These are phyloP conservation scores for Malassezia cuniculi DNA, from an alignment of 1,284 basidiomycete genomes.

Conservation along the genomic window DNA sequence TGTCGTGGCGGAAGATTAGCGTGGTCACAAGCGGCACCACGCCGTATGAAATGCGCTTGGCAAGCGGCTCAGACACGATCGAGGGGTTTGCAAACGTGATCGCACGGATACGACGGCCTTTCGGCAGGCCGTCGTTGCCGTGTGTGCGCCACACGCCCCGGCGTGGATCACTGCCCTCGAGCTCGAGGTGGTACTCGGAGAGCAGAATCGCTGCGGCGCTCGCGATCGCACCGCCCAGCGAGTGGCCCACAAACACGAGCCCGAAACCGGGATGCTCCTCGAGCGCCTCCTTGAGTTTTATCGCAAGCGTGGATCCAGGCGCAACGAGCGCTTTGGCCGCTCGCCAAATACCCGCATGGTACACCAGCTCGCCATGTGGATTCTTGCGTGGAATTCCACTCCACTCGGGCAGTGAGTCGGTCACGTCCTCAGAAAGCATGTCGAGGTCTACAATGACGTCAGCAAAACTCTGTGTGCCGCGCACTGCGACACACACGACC, in stretches of 20 bases:
- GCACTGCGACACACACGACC: slow-evolving; percentile 37
- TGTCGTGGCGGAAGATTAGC: slow-evolving; percentile 33
- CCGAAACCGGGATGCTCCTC: slow-evolving; percentile 35
- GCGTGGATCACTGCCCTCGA: slow-evolving; percentile 14
- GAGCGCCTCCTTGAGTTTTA: slow-evolving; percentile 25
- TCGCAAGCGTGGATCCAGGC: slow-evolving; percentile 30
- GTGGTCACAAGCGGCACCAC: slow-evolving; percentile 32
- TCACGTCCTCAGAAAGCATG: slow-evolving; percentile 32
- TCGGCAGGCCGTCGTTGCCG: slow-evolving; percentile 28
- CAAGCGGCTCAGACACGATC: slow-evolving; percentile 32
- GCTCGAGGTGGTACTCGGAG: slow-evolving; percentile 27
- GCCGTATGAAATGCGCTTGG: slow-evolving; percentile 25
- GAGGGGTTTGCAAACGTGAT: slow-evolving; percentile 42
- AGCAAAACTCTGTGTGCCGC: slow-evolving; percentile 40
- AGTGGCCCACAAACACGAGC: slow-evolving; percentile 40
- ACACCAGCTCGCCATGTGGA: slow-evolving; percentile 26
- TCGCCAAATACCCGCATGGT: slow-evolving; percentile 39
- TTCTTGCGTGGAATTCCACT: slow-evolving; percentile 14
- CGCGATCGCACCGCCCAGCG: slow-evolving; percentile 39
- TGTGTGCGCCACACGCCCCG: slow-evolving; percentile 32
- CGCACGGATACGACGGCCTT: slow-evolving; percentile 29
- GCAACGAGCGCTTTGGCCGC: slow-evolving; percentile 33
- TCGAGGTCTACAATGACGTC: slow-evolving; percentile 44
- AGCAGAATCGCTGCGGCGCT: slow-evolving; percentile 36
- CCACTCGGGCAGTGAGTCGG: slow-evolving; percentile 20